phyloP scores from a whole-genome alignment of 2,329 filamentous ascomycete species.

The Sporothrix dimorphospora region DNA sequence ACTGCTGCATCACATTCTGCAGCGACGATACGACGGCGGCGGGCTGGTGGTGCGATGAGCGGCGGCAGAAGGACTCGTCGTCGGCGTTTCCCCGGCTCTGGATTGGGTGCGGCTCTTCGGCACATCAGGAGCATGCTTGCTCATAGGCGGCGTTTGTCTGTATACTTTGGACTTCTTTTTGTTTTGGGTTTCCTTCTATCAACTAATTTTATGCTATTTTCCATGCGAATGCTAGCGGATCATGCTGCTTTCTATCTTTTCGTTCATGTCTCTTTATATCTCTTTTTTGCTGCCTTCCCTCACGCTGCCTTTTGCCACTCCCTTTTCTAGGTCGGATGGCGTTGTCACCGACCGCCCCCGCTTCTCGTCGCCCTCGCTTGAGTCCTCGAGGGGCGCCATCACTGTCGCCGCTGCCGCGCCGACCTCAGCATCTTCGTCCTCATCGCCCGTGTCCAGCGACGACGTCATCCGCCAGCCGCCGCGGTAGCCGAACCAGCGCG shows the following conservation, averaged over 20 bases:
- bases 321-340: background rate
- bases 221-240: background rate
- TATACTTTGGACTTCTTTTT: background rate
- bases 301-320: background rate
- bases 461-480: constrained; percentile 43
- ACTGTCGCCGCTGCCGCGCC: background rate
- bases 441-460: background rate
- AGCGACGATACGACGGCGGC: constrained; percentile 33
- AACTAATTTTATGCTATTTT: background rate
- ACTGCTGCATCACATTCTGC: constrained; percentile 40
- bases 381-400: background rate
- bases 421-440: background rate
- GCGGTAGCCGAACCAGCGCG: constrained; percentile 47
- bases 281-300: background rate
- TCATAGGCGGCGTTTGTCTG: background rate
- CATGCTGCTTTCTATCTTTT: background rate
- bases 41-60: constrained; percentile 42
- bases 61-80: constrained; percentile 25
- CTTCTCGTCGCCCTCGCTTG: constrained; percentile 7
- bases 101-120: constrained; percentile 27
- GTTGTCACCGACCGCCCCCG: background rate
- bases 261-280: background rate
- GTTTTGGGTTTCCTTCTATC: background rate
- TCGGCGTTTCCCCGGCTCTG: constrained; percentile 22
- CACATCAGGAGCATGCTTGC: constrained; percentile 22